A percentile compares a stretch with the other conserved stretches of the same genome.
These are phyloP conservation scores for Pseudodiploospora longispora DNA, from an alignment of 2,329 filamentous ascomycete genomes.

Conservation along the genomic window DNA sequence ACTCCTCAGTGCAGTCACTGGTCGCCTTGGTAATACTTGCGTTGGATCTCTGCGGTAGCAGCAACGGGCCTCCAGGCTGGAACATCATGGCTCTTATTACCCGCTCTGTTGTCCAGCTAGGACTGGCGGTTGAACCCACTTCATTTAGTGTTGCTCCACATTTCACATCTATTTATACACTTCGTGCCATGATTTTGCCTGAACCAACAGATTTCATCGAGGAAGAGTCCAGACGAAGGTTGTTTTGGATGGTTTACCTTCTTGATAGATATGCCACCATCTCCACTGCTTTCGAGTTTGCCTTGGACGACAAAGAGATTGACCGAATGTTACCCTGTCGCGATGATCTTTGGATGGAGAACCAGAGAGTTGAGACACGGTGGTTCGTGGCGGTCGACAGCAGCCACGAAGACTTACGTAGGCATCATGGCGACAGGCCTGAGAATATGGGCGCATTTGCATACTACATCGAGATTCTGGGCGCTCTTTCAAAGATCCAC, in stretches of 20 bases:
- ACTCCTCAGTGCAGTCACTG: constrained; percentile 79
- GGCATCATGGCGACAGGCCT: constrained; percentile 59
- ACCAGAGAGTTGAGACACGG: constrained; percentile 73
- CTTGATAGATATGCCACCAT: constrained; percentile 86
- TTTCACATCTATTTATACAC: constrained; percentile 80
- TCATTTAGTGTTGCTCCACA: constrained; percentile 71
- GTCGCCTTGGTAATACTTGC: constrained; percentile 84
- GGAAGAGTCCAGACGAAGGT: constrained; percentile 72
- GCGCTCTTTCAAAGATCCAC: constrained; percentile 81
- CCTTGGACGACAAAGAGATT: constrained; percentile 80
- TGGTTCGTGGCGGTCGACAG: constrained; percentile 60
- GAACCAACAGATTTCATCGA: constrained; percentile 82
- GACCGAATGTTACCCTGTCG: constrained; percentile 80
- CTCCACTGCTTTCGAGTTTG: constrained; percentile 86
- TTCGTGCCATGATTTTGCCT: constrained; percentile 75
- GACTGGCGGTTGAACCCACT: constrained; percentile 73
- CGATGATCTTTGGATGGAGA: constrained; percentile 78
- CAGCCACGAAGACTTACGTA: constrained; percentile 34
- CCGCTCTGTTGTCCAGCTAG: constrained; percentile 79
- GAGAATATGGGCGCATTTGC: constrained; percentile 83
- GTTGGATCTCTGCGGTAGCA: constrained; percentile 74
- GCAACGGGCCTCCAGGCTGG: constrained; percentile 87
- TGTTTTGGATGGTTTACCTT: constrained; percentile 94
- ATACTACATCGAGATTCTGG: constrained; percentile 83
- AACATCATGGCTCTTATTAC: constrained; percentile 86